Evolutionary conservation across 106 monocot genomes (phyloP), one percentile per base, ranked within the genome.

Genomic region (Agapanthus africanus): DNA sequence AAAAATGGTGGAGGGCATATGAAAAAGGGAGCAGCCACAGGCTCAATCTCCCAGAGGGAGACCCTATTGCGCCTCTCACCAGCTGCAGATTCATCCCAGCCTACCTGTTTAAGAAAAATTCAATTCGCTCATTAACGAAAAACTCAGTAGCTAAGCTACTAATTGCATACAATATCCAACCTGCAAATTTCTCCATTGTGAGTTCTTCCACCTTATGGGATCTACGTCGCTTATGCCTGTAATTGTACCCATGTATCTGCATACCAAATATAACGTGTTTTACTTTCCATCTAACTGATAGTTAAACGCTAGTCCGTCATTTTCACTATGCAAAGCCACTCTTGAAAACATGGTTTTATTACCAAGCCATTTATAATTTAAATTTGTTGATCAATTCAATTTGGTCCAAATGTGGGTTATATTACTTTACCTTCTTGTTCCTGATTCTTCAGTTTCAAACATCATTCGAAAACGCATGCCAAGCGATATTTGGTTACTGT

Each of bases 11-110:
- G 87, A 3, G 95, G 86, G 54, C 89, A 97, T 11, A 97, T 82
- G 73, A 97, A 91, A 71, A 97, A 97, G 25, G 95, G 95, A 52
- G 88, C 84, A 21, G 74, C 74, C 9, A 97, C 91, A 72, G 91
- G 95, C 61, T 97, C 95, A 75, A 97, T 92, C 71, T 97, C 95
- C 95, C 95, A 97, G 31, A 89, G 59, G 65, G 95, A 97, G 46
- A 92, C 95, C 63, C 91, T 78, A 47, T 81, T 91, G 25, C 89
- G 92, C 69, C 87, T 88, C 76, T 97, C 95, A 67, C 91, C 87
- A 26, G 92, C 76, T 70, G 83, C 88, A 72, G 95, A 89, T 36
- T 97, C 95, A 79, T 97, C 95, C 95, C 95, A 97, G 4, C 86
- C 95, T 49, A 97, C 88, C 95, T 97, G 79, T 71, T 50, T 50